Evolutionary conservation across 2,329 filamentous ascomycete genomes (phyloP).

Genomic region (Penicillium sp.): DNA sequence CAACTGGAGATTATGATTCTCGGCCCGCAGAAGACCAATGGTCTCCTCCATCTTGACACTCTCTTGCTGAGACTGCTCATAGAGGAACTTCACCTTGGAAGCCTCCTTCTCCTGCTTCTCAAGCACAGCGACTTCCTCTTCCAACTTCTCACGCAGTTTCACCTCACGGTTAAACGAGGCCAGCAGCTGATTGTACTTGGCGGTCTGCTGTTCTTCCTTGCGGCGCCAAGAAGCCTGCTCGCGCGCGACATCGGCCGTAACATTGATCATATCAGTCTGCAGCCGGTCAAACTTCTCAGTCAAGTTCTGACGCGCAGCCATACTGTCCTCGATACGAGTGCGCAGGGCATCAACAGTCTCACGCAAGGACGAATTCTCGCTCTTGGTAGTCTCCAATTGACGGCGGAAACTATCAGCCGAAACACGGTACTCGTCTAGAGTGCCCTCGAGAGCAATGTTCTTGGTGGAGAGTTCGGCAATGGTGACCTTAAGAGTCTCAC

Average conservation of each 20-base stretch:
- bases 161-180: constrained; percentile 68
- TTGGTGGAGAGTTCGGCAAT: constrained; percentile 58
- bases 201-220: constrained; percentile 61
- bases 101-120: constrained; percentile 74
- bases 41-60: constrained; percentile 66
- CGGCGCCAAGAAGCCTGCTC: constrained; percentile 79
- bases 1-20: constrained; percentile 71
- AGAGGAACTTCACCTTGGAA: constrained; percentile 75
- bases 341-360: constrained; percentile 73
- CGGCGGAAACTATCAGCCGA: constrained; percentile 61
- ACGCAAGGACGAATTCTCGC: constrained; percentile 71
- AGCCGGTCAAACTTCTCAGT: constrained; percentile 80
- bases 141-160: constrained; percentile 62
- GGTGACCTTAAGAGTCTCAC: constrained; percentile 57
- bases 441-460: constrained; percentile 62
- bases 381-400: constrained; percentile 52
- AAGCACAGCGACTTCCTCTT: constrained; percentile 61
- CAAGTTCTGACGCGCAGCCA: constrained; percentile 80
- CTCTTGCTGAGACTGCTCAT: constrained; percentile 64
- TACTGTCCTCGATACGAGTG: constrained; percentile 80
- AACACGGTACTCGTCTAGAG: constrained; percentile 64
- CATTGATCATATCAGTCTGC: constrained; percentile 81
- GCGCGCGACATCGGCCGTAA: constrained; percentile 75
- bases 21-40: constrained; percentile 50
- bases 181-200: constrained; percentile 57